Conservation (phyloP, 2,329 filamentous ascomycete genomes). For the Hypoxylon sp. region DNA sequence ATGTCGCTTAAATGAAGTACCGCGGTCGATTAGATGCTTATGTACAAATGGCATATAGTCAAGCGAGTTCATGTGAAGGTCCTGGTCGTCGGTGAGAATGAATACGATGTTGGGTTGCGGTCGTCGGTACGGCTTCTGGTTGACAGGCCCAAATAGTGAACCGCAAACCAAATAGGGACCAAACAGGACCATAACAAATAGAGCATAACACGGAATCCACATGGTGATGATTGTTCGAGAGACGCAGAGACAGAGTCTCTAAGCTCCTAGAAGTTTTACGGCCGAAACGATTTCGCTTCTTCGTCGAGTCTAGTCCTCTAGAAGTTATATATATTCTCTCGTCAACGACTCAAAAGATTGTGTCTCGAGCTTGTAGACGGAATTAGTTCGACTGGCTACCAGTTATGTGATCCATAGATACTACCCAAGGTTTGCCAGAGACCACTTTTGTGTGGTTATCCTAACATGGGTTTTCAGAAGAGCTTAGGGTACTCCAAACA, state of each 20-base stretch:
- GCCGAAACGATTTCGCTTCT: background rate
- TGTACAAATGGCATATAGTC: constrained; percentile 71
- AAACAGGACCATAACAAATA: constrained; percentile 4
- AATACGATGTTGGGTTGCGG: constrained; percentile 71
- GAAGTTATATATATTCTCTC: background rate
- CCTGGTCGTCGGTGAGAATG: constrained; percentile 77
- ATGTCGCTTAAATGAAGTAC: constrained; percentile 71
- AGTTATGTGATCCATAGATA: background rate
- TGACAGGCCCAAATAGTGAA: constrained; percentile 31
- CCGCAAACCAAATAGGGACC: constrained; percentile 8
- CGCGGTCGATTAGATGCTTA: constrained; percentile 68
- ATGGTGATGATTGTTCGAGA: constrained; percentile 7
- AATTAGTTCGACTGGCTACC: background rate
- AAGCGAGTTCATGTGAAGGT: constrained; percentile 71
- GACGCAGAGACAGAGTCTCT: background rate
- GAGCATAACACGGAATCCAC: background rate
- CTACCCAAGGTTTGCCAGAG: background rate
- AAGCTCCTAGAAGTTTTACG: background rate
- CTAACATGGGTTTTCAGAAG: background rate
- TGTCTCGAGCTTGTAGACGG: background rate
- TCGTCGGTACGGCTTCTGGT: constrained; percentile 40
- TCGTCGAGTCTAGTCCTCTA: background rate
- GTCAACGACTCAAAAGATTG: background rate
- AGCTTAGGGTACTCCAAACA: background rate
- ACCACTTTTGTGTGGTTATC: background rate